phyloP scores from a whole-genome alignment of 2,329 filamentous ascomycete genomes.

The Sclerotinia subarctica region DNA sequence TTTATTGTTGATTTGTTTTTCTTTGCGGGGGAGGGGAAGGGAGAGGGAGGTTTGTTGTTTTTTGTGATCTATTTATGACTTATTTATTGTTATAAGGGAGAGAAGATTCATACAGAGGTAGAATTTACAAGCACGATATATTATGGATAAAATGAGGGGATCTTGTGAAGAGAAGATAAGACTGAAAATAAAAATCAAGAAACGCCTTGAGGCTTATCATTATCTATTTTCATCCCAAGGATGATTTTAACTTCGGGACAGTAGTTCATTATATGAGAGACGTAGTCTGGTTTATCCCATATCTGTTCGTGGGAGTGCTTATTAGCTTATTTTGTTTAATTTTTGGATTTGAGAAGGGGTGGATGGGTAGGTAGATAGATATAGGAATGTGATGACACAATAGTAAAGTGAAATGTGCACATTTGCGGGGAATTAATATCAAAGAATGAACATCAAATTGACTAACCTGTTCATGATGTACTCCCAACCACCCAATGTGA shows the following conservation, averaged over 20 bases:
- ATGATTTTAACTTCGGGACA: conserved; percentile 55
- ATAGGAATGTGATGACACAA: no score
- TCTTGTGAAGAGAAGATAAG: no score
- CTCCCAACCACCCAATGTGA: conserved; percentile 49
- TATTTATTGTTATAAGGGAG: no score
- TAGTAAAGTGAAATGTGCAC: neutral
- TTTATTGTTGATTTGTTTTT: no score
- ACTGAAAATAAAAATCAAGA: neutral
- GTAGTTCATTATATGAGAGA: conserved; percentile 51
- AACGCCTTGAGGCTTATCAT: conserved; percentile 15
- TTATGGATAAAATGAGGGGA: neutral
- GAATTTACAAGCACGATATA: no score
- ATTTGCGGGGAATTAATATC: neutral
- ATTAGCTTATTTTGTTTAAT: neutral
- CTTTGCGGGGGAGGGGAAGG: no score
- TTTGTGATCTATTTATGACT: no score
- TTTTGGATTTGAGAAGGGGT: no score
- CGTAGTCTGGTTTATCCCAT: conserved; percentile 46
- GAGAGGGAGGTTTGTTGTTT: no score
- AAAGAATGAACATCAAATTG: neutral
- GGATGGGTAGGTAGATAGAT: no score
- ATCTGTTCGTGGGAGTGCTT: conserved; percentile 39
- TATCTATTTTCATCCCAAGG: conserved; percentile 54
- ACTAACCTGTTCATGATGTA: conserved; percentile 20
- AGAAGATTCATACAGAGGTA: no score